A percentile compares a stretch with the other conserved stretches of the same genome.
These are phyloP conservation scores for Euphorbia tirucalli DNA, from an alignment of 345 rosid species.

Conservation along the genomic window DNA sequence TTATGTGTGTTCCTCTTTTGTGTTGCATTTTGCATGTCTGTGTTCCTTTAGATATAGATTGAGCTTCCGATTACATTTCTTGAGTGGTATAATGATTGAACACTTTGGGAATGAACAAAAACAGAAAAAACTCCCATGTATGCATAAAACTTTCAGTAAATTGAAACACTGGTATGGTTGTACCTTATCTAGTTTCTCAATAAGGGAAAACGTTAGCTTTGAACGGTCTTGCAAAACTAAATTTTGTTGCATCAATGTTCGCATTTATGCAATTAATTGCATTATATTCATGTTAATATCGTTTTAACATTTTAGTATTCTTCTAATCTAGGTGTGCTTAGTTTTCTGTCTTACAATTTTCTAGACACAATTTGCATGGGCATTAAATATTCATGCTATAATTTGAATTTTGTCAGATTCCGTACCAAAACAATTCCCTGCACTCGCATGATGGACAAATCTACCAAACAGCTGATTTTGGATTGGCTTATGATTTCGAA, in stretches of 20 bases:
- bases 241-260: neutral
- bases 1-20: neutral
- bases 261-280: neutral
- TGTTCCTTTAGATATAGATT: neutral
- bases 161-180: too few species aligned
- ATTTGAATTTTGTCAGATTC: slow-evolving; percentile 38
- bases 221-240: too few species aligned
- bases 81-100: neutral
- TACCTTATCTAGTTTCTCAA: too few species aligned
- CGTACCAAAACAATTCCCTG: slow-evolving; percentile 31
- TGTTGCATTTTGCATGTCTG: neutral
- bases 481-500: slow-evolving; percentile 42
- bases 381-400: slow-evolving; percentile 15
- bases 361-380: neutral
- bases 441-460: slow-evolving; percentile 32
- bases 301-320: too few species aligned
- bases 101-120: too few species aligned
- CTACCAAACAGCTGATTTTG: slow-evolving; percentile 44
- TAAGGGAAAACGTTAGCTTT: too few species aligned
- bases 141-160: too few species aligned
- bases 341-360: neutral
- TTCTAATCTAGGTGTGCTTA: neutral
- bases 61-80: neutral
- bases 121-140: too few species aligned
- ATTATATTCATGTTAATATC: neutral